Percentiles rank a stretch among this genome's conserved stretches.
Conservation (phyloP, 225 moss, liverwort and hornwort species). For the Anthoceros angustus region DNA sequence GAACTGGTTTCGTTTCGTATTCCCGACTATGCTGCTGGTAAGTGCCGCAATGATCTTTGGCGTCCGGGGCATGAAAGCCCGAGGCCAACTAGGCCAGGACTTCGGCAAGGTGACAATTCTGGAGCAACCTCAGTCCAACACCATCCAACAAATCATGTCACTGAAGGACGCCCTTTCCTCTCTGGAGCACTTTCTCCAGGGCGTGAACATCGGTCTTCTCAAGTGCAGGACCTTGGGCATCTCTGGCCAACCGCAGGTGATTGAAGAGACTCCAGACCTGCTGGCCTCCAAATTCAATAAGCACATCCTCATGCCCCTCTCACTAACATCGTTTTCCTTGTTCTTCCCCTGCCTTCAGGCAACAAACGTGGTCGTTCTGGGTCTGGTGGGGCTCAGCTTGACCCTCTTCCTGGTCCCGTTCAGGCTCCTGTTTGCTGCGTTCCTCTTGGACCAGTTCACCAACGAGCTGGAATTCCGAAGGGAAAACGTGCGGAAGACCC, state of each 20-base stretch:
- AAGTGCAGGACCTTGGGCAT: conserved; percentile 65
- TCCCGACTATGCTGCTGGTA: conserved; percentile 50
- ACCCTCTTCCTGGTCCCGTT: conserved; percentile 61
- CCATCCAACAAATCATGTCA: conserved; percentile 83
- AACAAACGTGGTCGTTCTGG: conserved; percentile 62
- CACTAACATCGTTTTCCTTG: conserved; percentile 3
- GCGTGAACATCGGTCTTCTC: conserved; percentile 52
- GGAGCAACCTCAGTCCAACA: conserved; percentile 76
- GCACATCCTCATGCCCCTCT: background rate
- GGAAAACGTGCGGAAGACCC: conserved; percentile 43
- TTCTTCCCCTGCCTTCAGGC: conserved; percentile 29
- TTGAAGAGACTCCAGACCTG: conserved; percentile 6
- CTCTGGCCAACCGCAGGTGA: conserved; percentile 55
- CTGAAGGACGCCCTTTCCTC: conserved; percentile 73
- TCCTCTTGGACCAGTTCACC: conserved; percentile 81
- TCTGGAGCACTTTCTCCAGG: conserved; percentile 63
- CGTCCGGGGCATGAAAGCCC: conserved; percentile 52
- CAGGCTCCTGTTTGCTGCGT: conserved; percentile 39
- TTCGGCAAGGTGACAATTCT: conserved; percentile 72
- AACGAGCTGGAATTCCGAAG: conserved; percentile 45
- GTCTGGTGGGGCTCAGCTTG: conserved; percentile 37
- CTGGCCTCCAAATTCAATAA: background rate
- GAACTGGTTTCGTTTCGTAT: conserved; percentile 74
- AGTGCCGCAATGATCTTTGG: conserved; percentile 40
- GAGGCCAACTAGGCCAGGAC: conserved; percentile 41